Evolutionary conservation across 2,329 filamentous ascomycete species (phyloP).

Genomic region (Pseudogymnoascus sp.): DNA sequence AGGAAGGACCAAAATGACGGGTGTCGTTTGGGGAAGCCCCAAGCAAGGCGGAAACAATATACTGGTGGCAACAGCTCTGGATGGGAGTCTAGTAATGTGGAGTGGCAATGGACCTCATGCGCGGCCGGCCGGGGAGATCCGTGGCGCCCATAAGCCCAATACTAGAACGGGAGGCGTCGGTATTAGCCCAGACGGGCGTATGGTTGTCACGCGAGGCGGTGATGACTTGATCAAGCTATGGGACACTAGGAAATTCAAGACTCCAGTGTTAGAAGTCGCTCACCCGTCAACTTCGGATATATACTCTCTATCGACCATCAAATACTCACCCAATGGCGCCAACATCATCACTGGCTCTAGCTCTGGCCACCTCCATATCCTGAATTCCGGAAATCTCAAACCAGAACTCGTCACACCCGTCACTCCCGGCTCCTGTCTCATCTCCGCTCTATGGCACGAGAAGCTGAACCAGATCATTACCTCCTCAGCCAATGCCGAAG

Average conservation of each 20-base stretch:
- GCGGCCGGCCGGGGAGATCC: slow-evolving; percentile 74
- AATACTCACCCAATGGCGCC: slow-evolving; percentile 76
- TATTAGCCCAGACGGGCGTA: slow-evolving; percentile 81
- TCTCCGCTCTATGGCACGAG: slow-evolving; percentile 84
- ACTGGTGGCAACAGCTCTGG: slow-evolving; percentile 74
- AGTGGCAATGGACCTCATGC: slow-evolving; percentile 79
- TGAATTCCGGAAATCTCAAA: slow-evolving; percentile 85
- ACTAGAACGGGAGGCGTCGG: slow-evolving; percentile 92
- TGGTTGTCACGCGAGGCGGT: slow-evolving; percentile 84
- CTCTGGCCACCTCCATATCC: slow-evolving; percentile 79
- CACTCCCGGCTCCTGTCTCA: slow-evolving; percentile 75
- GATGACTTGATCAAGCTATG: slow-evolving; percentile 92
- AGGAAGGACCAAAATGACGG: slow-evolving; percentile 88
- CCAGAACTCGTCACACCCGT: slow-evolving; percentile 81
- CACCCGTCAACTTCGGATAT: slow-evolving; percentile 78
- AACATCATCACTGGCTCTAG: slow-evolving; percentile 85
- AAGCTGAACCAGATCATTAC: slow-evolving; percentile 96
- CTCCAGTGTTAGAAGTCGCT: slow-evolving; percentile 70
- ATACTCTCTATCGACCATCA: slow-evolving; percentile 79
- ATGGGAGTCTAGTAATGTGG: slow-evolving; percentile 90
- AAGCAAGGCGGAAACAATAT: slow-evolving; percentile 71
- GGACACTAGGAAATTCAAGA: slow-evolving; percentile 94
- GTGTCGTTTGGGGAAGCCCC: slow-evolving; percentile 77
- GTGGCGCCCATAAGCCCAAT: slow-evolving; percentile 71
- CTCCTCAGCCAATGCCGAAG: slow-evolving; percentile 84